Base-by-base conservation (phyloP, 2,329 filamentous ascomycete species). In the Leptodontidium sp. region DNA sequence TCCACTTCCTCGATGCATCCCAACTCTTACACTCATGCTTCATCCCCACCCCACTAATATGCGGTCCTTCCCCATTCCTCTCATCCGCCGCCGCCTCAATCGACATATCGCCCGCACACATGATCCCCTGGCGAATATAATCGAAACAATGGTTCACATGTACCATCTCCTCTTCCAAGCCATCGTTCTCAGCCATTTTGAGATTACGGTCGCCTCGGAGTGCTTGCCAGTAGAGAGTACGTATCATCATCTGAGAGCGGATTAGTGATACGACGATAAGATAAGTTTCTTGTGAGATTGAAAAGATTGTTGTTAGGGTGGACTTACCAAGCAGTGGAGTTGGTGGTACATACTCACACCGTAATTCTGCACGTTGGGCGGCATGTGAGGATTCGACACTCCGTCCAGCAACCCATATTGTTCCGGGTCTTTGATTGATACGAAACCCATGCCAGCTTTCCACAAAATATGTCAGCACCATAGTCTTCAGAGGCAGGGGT, bases 61-160 rank as follows among this genome's bases (percentile, higher is more conserved):
- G 43, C 14, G 45, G n/a, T 9, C 14, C 53, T 38, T 40, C 14
- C 6, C 61, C 40, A 26, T 49, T 35, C 40, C 55, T 17, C 35
- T 5, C 3, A 53, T 35, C 21, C 8, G 47, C 47, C 2, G 55
- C 50, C 1, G 24, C 38, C 58, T 69, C 67, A 4, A 69, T 45
- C 26, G 70, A 68, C 61, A 68, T 69, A 53, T 71, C 70, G 9
- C 68, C 70, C 1, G 65, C 50, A 59, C 70, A 71, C 70, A 71
- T 71, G 32, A 71, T 63, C 2, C 49, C 61, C 57, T 71, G 70
- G 4, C 70, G 47, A 14, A 70, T 61, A 53, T 71, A 71, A 52
- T 71, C 70, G 12, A 70, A 66, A 40, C 70, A 71, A 32, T 71
- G 70, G 17, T 47, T 49, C 14, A 68, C 32, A 49, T 70, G 68